These are phyloP conservation scores for Fusarium humuli DNA, from an alignment of 2,329 filamentous ascomycete genomes.

Conservation along the genomic window DNA sequence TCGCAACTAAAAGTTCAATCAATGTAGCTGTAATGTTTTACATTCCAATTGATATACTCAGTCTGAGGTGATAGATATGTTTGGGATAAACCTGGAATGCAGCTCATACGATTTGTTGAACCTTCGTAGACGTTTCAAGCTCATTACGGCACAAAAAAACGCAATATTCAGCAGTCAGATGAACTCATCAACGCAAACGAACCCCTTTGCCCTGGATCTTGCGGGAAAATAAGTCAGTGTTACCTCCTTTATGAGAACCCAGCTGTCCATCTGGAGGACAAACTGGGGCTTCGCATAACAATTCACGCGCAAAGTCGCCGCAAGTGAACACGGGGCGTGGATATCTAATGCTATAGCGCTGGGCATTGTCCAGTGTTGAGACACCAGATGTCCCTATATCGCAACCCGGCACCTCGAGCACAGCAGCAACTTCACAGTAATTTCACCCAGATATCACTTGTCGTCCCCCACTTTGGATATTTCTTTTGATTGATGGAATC, in stretches of 20 bases:
- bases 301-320: not conserved
- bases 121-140: not conserved
- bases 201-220: not conserved
- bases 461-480: slow-evolving; percentile 1
- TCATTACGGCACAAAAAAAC: not conserved
- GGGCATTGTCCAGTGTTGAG: not conserved
- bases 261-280: not conserved
- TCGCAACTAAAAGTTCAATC: not conserved
- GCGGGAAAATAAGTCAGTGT: not conserved
- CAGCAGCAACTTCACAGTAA: not conserved
- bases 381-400: not conserved
- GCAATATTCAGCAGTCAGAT: not conserved
- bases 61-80: not conserved
- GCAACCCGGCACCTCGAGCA: not conserved
- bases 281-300: not conserved
- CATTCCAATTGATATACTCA: not conserved
- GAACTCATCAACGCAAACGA: not conserved
- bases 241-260: not conserved
- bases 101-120: not conserved
- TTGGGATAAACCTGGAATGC: not conserved
- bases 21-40: not conserved
- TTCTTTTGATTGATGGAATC: slow-evolving; percentile 39
- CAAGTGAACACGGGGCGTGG: not conserved
- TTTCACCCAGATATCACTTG: not conserved
- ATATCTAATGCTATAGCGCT: not conserved